Evolutionary conservation across 2,329 filamentous ascomycete genomes (phyloP).

Genomic region (Aspergillus flavus): DNA sequence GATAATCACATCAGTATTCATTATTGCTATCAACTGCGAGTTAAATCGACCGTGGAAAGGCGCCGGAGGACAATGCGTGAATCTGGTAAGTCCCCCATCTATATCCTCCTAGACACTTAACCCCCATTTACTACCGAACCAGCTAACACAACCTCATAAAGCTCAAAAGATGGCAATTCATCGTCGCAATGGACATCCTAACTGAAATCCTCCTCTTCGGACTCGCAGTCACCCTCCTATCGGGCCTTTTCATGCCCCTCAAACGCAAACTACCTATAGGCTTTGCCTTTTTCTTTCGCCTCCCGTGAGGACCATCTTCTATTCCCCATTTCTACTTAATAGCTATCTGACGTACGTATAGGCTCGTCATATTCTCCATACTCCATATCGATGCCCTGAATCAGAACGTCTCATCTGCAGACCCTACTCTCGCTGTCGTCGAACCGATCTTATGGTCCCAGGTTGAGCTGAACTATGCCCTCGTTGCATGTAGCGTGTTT

Average conservation of each 20-base stretch:
- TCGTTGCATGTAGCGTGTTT: conserved; percentile 42
- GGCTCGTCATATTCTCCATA: conserved; percentile 39
- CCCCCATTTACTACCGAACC: neutral
- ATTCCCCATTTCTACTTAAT: neutral
- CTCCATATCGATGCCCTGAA: conserved; percentile 39
- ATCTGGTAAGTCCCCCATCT: conserved; percentile 24
- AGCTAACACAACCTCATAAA: conserved; percentile 11
- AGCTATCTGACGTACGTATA: conserved; percentile 19
- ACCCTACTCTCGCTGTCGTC: conserved; percentile 40
- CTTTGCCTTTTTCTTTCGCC: conserved; percentile 38
- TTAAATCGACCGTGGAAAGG: conserved; percentile 39
- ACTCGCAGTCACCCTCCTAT: conserved; percentile 33
- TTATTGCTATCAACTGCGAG: conserved; percentile 47
- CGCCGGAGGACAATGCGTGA: conserved; percentile 26
- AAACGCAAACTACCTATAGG: conserved; percentile 36
- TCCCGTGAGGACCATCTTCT: conserved; percentile 35
- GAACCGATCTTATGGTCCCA: conserved; percentile 40
- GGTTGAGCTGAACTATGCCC: conserved; percentile 38
- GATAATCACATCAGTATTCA: conserved; percentile 43
- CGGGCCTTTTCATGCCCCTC: conserved; percentile 36
- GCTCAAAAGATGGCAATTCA: conserved; percentile 38
- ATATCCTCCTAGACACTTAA: neutral
- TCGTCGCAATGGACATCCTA: conserved; percentile 38
- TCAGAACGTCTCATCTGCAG: conserved; percentile 29
- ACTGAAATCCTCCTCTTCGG: conserved; percentile 38